Conservation (phyloP, 1,284 basidiomycete species). For the Ganoderma boninense region DNA sequence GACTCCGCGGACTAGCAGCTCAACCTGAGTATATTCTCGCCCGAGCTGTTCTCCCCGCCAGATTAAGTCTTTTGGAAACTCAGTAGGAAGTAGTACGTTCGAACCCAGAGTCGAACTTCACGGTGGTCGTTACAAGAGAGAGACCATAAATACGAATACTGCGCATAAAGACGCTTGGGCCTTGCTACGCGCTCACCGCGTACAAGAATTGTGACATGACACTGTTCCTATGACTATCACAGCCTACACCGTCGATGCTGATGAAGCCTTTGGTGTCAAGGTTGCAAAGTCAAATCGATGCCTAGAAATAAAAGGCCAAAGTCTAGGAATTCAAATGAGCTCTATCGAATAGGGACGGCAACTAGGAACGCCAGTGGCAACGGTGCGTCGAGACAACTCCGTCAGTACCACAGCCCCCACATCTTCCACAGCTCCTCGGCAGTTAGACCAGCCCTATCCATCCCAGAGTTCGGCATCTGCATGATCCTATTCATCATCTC, state of each 20-base stretch:
- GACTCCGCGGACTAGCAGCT: not conserved
- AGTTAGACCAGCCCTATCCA: not conserved
- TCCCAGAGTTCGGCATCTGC: not conserved
- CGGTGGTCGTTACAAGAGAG: not conserved
- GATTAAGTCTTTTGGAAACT: not conserved
- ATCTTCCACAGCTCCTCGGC: constrained; percentile 2
- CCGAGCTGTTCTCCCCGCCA: not conserved
- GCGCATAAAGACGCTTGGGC: too few relatives aligned
- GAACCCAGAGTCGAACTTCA: not conserved
- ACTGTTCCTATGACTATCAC: too few relatives aligned
- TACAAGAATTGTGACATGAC: too few relatives aligned
- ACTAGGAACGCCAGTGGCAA: not conserved
- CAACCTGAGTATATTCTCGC: not conserved
- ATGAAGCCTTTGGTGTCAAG: too few relatives aligned
- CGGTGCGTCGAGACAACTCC: not conserved
- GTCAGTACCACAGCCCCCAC: constrained; percentile 4
- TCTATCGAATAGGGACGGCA: too few relatives aligned
- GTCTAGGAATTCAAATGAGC: too few relatives aligned
- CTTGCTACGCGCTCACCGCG: too few relatives aligned
- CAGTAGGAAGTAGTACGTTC: not conserved
- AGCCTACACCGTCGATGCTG: too few relatives aligned
- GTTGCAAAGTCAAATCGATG: too few relatives aligned
- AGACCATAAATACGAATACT: too few relatives aligned
- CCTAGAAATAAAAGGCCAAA: too few relatives aligned
- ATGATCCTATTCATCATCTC: not conserved